These are phyloP conservation scores for Lactarius akahatsu DNA, from an alignment of 768 basidiomycete genomes.

Conservation along the genomic window DNA sequence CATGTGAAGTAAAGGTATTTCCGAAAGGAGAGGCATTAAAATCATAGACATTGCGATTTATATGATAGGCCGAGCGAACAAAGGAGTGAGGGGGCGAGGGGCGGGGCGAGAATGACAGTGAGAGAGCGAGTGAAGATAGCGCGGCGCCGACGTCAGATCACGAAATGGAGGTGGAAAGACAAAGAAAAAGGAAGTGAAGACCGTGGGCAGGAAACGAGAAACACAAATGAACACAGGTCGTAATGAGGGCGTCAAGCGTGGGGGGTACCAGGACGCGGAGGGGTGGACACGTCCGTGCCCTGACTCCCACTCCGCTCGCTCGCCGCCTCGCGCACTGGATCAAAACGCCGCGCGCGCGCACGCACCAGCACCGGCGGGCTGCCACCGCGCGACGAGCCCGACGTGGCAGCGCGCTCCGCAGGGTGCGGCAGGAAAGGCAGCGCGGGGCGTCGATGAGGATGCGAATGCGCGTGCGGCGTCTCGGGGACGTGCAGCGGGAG, in stretches of 20 bases:
- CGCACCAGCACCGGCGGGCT: slow-evolving; percentile 9
- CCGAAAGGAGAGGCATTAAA: slow-evolving; percentile 5
- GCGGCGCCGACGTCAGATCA: slow-evolving; percentile 14
- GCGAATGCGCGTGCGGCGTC: slow-evolving; percentile 5
- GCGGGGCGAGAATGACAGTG: neutral
- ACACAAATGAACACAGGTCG: neutral
- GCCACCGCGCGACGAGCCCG: slow-evolving; percentile 3
- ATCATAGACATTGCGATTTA: slow-evolving; percentile 12
- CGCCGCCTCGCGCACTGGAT: slow-evolving; percentile 31
- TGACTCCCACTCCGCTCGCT: slow-evolving; percentile 25
- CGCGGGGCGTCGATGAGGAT: neutral
- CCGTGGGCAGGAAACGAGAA: neutral
- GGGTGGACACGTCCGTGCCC: slow-evolving; percentile 20
- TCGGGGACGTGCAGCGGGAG: slow-evolving; percentile 24
- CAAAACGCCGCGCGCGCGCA: slow-evolving; percentile 26
- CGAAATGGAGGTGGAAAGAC: neutral
- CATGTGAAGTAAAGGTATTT: neutral
- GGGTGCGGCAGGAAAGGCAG: neutral
- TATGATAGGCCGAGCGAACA: slow-evolving; percentile 11
- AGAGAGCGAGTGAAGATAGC: slow-evolving; percentile 14
- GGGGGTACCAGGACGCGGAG: slow-evolving; percentile 22
- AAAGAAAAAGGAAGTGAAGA: too few species aligned
- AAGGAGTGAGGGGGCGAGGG: neutral
- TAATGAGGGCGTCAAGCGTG: slow-evolving; percentile 18
- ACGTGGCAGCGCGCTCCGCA: slow-evolving; percentile 3